phyloP scores from a whole-genome alignment of 1,139 yeast species.

The Candida sp. region DNA sequence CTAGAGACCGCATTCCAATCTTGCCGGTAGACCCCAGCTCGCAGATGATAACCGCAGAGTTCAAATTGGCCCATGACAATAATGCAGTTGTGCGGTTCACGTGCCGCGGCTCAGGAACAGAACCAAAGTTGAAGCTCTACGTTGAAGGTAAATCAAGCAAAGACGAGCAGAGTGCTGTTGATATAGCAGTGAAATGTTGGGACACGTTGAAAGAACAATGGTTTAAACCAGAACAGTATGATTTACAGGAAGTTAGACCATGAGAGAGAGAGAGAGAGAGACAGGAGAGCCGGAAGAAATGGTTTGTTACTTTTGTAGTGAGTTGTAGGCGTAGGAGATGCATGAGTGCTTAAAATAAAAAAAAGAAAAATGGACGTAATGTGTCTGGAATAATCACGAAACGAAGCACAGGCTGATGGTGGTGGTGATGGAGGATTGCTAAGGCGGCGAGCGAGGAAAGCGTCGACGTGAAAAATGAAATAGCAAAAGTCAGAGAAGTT shows the following conservation, averaged over 20 bases:
- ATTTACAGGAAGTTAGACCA: constrained; percentile 26
- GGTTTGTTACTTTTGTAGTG: no score
- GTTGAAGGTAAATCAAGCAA: constrained; percentile 70
- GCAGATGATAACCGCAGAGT: constrained; percentile 82
- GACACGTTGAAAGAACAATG: constrained; percentile 53
- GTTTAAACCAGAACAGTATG: constrained; percentile 58
- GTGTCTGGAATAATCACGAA: no score
- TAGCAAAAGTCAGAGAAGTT: no score
- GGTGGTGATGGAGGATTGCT: no score
- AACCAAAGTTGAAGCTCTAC: constrained; percentile 92
- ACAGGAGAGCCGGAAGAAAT: no score
- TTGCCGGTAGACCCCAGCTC: constrained; percentile 75
- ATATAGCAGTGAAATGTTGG: constrained; percentile 75
- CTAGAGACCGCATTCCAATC: constrained; percentile 57
- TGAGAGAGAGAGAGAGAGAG: no score
- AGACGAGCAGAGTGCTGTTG: constrained; percentile 47
- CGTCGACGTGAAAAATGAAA: no score
- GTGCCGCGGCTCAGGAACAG: constrained; percentile 95
- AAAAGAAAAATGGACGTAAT: no score
- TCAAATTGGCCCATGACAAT: constrained; percentile 24
- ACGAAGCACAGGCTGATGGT: no score
- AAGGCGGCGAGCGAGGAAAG: no score
- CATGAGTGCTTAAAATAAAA: no score
- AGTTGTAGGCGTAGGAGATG: no score
- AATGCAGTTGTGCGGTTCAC: constrained; percentile 68